A percentile compares a stretch with the other conserved stretches of the same genome.
Conservation (phyloP, 208 protist genomes). For the Angomonas ambiguus region DNA sequence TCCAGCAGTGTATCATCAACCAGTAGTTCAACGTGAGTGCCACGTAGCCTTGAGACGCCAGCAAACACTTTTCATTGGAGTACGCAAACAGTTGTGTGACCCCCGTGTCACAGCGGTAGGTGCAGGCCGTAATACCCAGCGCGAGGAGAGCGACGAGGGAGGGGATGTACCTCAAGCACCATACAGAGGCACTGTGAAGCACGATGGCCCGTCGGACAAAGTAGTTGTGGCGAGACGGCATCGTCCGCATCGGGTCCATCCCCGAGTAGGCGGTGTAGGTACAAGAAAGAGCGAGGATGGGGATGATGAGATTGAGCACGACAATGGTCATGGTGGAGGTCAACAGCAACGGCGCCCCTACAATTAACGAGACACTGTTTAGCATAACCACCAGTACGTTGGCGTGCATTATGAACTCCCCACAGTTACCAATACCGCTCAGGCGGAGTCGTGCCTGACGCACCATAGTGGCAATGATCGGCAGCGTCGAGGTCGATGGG, state of each 20-base stretch:
- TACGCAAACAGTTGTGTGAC: constrained; percentile 29
- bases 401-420: constrained; percentile 79
- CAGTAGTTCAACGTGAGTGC: constrained; percentile 85
- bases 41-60: constrained; percentile 65
- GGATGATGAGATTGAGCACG: constrained; percentile 81
- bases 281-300: constrained; percentile 69
- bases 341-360: constrained; percentile 64
- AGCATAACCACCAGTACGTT: constrained; percentile 70
- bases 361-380: constrained; percentile 49
- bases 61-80: constrained; percentile 40
- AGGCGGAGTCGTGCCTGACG: constrained; percentile 75
- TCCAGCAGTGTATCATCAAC: constrained; percentile 87
- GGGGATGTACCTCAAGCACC: constrained; percentile 69
- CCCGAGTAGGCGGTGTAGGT: constrained; percentile 82
- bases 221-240: constrained; percentile 79
- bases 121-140: constrained; percentile 62
- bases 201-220: constrained; percentile 83
- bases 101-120: constrained; percentile 28
- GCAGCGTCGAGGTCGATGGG: constrained; percentile 68
- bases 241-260: constrained; percentile 80
- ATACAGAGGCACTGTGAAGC: constrained; percentile 69
- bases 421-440: constrained; percentile 80
- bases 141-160: constrained; percentile 61
- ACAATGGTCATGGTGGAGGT: constrained; percentile 63
- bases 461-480: constrained; percentile 79